Evolutionary conservation across 164 flowering plant genomes (phyloP), one percentile per base, ranked within the genome.

Genomic region (Stephania japonica): DNA sequence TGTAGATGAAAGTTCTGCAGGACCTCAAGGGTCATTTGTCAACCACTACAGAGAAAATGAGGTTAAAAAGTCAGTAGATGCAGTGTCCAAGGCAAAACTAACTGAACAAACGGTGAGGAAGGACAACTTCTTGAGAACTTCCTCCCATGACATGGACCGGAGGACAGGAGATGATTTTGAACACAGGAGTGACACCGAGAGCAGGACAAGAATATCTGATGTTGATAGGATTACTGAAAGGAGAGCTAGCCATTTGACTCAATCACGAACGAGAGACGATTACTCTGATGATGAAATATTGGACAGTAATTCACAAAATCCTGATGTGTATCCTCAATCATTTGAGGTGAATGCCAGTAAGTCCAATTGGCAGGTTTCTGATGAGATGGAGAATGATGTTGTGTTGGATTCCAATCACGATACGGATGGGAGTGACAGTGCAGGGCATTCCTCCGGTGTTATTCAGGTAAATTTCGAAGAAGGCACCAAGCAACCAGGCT

Each of bases 1-100:
- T 69, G 24, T 69, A 49, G 79, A 79, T 62, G 86, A 85, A 71
- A 53, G 81, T 73, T 81, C 90, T 25, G 42, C 83, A 16, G 89
- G 85, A 74, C 77, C 84, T 53, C 82, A 69, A 7, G 77, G 73
- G 64, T 47, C 81, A 41, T 63, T 67, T 76, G 69, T 24, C 56
- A 59, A 56, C 71, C 68, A 42, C 32, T 10, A 14, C 10, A 73
- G 71, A 53, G 66, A 65, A 63, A 75, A 78, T 41, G 62, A 14
- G 25, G 26, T 59, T 61, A 59, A 59, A 59, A 70, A 42, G 49
- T 50, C 43, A 5, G 19, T 66, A 72, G 70, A 23, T 67, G 49
- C 72, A 75, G 66, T 24, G 44, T 42, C 59, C 4, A 38, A 49
- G 53, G 53, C 59, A 43, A n/a, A 75, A 44, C 62, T 16, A 16